phyloP scores from a whole-genome alignment of 495 filamentous ascomycete genomes.

The Peziza echinospora region DNA sequence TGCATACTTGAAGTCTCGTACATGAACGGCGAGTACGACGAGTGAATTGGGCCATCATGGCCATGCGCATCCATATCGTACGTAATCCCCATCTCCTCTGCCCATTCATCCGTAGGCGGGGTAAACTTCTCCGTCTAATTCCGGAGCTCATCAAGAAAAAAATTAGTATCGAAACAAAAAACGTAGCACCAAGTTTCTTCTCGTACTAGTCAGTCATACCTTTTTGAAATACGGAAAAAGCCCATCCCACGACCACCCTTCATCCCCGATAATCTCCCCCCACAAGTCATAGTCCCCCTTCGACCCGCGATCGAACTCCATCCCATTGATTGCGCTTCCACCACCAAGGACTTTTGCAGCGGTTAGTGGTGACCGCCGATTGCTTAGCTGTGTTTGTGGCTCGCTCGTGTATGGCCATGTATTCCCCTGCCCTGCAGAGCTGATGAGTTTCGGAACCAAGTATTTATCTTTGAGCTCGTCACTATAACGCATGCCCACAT shows the following conservation, averaged over 20 bases:
- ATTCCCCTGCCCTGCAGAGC: no score
- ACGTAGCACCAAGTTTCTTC: no score
- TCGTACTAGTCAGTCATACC: no score
- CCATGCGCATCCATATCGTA: conserved; percentile 23
- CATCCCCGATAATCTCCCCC: conserved; percentile 37
- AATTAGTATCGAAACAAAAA: no score
- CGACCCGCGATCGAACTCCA: conserved; percentile 26
- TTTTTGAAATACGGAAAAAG: conserved; percentile 38
- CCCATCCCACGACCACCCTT: conserved; percentile 40
- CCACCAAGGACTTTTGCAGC: no score
- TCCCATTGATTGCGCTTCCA: conserved; percentile 27
- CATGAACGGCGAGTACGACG: conserved; percentile 30
- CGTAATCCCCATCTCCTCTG: conserved; percentile 21
- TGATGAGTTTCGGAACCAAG: no score
- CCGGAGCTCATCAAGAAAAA: no score
- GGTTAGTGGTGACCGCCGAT: no score
- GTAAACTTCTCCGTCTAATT: conserved; percentile 26
- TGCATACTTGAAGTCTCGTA: conserved; percentile 27
- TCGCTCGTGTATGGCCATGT: no score
- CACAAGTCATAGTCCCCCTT: conserved; percentile 34
- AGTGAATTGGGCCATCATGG: conserved; percentile 25
- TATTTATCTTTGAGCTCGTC: no score
- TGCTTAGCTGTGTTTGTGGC: no score
- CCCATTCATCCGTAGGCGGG: conserved; percentile 21
- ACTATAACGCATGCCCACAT: no score